Conservation (phyloP, 164 flowering plant genomes). For the Buxus sempervirens region DNA sequence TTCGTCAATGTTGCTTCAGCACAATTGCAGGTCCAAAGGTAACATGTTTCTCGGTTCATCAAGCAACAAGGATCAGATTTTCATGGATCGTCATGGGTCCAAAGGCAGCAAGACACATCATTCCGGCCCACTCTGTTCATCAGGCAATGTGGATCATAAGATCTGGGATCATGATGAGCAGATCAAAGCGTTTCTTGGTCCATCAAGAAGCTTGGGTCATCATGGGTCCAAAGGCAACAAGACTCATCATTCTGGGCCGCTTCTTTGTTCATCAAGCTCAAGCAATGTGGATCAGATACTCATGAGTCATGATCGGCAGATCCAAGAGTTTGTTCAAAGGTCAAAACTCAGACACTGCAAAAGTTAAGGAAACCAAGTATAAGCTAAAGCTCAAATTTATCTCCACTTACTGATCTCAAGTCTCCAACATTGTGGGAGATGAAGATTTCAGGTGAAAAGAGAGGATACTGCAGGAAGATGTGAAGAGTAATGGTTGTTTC, state of each 20-base stretch:
- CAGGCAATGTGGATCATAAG: background rate
- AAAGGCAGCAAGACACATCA: background rate
- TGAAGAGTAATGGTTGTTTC: too few species aligned
- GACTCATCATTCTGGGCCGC: background rate
- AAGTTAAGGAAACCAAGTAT: constrained; percentile 43
- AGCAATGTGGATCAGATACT: background rate
- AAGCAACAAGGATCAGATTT: constrained; percentile 81
- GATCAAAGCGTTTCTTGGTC: constrained; percentile 82
- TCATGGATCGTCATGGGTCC: constrained; percentile 10
- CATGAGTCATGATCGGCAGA: constrained; percentile 90
- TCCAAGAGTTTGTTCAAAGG: constrained; percentile 87
- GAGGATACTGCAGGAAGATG: background rate
- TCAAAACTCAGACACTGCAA: constrained; percentile 72
- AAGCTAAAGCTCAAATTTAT: constrained; percentile 47
- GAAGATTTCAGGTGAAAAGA: background rate
- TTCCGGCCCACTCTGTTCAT: background rate
- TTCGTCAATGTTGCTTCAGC: constrained; percentile 27
- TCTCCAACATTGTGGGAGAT: background rate
- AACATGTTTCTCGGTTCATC: constrained; percentile 69
- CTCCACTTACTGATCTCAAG: constrained; percentile 40
- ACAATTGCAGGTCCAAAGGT: constrained; percentile 78
- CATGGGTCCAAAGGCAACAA: background rate
- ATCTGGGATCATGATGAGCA: constrained; percentile 87
- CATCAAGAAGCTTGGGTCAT: too few species aligned
- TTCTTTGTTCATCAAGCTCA: background rate